These are phyloP conservation scores for Artemisia tridentata DNA, from an alignment of 129 eudicot genomes.

Conservation along the genomic window DNA sequence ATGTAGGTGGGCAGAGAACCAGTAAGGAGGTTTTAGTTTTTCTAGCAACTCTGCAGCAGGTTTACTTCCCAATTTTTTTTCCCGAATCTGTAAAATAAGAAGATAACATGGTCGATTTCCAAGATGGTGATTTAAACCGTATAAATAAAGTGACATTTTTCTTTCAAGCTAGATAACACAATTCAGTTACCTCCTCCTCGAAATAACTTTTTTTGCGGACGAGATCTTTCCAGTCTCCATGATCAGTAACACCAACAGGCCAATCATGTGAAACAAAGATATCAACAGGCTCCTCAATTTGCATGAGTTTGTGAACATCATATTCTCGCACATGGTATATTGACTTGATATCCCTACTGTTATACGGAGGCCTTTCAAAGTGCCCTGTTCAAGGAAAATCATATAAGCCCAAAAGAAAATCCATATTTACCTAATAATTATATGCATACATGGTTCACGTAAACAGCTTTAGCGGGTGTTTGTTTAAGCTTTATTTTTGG, in stretches of 20 bases:
- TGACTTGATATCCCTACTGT: conserved; percentile 65
- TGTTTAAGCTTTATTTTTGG: too few species aligned
- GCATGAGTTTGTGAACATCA: conserved; percentile 88
- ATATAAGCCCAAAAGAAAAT: not conserved
- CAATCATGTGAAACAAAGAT: conserved; percentile 92
- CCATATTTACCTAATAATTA: not conserved
- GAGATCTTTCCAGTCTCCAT: conserved; percentile 70
- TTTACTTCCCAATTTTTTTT: conserved; percentile 73
- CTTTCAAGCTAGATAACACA: not conserved
- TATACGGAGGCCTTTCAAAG: conserved; percentile 83
- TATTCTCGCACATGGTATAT: conserved; percentile 94
- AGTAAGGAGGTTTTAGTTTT: conserved; percentile 77
- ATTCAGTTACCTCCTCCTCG: conserved; percentile 58
- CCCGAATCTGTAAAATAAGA: conserved; percentile 45
- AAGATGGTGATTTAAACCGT: not conserved
- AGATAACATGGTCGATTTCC: conserved; percentile 4
- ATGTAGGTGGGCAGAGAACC: conserved; percentile 98
- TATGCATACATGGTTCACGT: too few species aligned
- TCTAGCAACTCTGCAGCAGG: conserved; percentile 81
- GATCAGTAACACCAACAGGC: conserved; percentile 85
- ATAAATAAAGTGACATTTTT: not conserved
- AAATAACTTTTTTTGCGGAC: conserved; percentile 64
- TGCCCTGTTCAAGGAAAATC: conserved; percentile 57
- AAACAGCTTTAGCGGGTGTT: too few species aligned
- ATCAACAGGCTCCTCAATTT: conserved; percentile 77